Conservation (phyloP, 768 basidiomycete genomes). For the Russula dissimulans region DNA sequence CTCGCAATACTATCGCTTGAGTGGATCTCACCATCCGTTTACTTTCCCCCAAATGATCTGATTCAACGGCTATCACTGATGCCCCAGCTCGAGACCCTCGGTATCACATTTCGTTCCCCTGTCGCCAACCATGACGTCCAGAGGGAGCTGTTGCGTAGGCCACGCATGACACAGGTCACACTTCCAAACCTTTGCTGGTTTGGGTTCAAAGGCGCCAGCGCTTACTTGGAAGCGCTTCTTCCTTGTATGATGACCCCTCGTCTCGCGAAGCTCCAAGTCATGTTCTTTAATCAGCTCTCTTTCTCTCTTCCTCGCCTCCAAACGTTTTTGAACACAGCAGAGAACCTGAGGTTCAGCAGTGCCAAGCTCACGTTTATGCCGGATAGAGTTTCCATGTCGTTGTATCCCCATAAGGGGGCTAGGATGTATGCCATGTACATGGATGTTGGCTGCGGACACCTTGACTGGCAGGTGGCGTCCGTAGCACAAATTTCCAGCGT, state of each 20-base stretch:
- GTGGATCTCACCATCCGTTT: not conserved
- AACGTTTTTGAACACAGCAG: not conserved
- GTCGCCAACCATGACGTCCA: not conserved
- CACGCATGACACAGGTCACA: not conserved
- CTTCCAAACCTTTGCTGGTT: not conserved
- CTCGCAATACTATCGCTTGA: not conserved
- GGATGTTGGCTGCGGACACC: too few species aligned
- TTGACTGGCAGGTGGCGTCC: too few species aligned
- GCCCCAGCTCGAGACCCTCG: not conserved
- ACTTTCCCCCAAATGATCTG: not conserved
- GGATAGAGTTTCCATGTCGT: not conserved
- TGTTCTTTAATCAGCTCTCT: not conserved
- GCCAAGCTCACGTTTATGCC: not conserved
- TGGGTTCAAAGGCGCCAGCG: not conserved
- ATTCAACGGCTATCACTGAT: not conserved
- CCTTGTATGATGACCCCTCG: not conserved
- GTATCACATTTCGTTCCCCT: not conserved
- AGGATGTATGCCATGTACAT: too few species aligned
- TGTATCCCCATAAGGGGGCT: too few species aligned
- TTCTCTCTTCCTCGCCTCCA: not conserved
- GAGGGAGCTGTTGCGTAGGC: not conserved
- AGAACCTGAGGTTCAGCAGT: not conserved
- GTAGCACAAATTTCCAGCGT: too few species aligned
- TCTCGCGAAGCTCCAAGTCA: not conserved
- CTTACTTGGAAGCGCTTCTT: not conserved